Evolutionary conservation across 2,329 filamentous ascomycete species (phyloP).

Genomic region (Phyllosticta citribraziliensis): DNA sequence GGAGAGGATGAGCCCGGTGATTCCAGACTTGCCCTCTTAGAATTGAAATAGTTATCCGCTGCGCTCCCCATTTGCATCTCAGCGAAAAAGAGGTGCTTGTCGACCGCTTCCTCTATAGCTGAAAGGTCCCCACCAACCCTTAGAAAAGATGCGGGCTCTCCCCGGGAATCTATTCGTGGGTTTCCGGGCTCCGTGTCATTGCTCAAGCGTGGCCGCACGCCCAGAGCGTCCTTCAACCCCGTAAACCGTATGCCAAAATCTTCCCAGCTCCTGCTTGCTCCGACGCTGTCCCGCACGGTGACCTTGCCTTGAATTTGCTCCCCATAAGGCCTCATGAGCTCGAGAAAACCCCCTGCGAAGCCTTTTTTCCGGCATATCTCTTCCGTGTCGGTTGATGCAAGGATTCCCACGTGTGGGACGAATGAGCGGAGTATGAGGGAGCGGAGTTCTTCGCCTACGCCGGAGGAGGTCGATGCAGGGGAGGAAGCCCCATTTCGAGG

Average conservation of each 20-base stretch:
- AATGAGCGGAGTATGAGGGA: constrained; percentile 72
- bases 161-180: constrained; percentile 11
- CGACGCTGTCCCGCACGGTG: constrained; percentile 80
- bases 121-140: constrained; percentile 45
- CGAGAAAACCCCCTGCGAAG: constrained; percentile 69
- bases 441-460: constrained; percentile 44
- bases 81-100: constrained; percentile 66
- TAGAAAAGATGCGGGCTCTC: constrained; percentile 21
- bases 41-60: constrained; percentile 33
- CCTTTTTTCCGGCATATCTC: constrained; percentile 74
- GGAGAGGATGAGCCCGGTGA: constrained; percentile 46
- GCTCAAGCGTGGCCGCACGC: constrained; percentile 28
- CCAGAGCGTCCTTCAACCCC: constrained; percentile 50
- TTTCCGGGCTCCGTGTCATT: constrained; percentile 27
- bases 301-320: constrained; percentile 82
- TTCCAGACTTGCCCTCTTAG: constrained; percentile 21
- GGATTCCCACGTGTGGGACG: constrained; percentile 78
- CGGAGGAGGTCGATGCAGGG: constrained; percentile 22
- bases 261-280: constrained; percentile 71
- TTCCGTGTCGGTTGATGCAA: constrained; percentile 80
- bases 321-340: constrained; percentile 82
- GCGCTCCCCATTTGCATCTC: constrained; percentile 41
- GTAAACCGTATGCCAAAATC: constrained; percentile 87
- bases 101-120: constrained; percentile 71
- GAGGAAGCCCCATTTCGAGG: constrained; percentile 28